Evolutionary conservation across 2,329 filamentous ascomycete genomes (phyloP).

Genomic region (Juglanconis sp.): DNA sequence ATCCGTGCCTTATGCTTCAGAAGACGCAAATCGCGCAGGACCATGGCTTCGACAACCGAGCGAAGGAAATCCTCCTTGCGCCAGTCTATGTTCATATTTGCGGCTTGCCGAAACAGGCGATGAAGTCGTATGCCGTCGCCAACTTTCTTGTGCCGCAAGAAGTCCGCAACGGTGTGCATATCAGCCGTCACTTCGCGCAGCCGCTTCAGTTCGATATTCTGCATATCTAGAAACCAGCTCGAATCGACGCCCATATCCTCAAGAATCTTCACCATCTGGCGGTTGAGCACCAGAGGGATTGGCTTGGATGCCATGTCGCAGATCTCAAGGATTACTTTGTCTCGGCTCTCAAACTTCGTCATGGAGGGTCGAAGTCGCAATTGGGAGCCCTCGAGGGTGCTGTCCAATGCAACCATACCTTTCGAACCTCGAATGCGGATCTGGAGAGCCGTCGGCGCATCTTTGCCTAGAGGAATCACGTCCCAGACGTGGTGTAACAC

Average conservation of each 20-base stretch:
- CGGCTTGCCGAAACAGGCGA: conserved; percentile 58
- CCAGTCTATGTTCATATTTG: conserved; percentile 60
- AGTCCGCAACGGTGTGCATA: conserved; percentile 60
- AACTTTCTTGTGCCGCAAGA: conserved; percentile 61
- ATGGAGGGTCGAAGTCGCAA: conserved; percentile 70
- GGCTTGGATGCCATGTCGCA: conserved; percentile 67
- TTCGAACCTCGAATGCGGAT: conserved; percentile 73
- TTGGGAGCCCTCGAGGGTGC: conserved; percentile 51
- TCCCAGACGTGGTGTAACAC: conserved; percentile 61
- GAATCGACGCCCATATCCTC: conserved; percentile 68
- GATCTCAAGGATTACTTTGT: conserved; percentile 61
- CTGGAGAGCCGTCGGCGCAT: conserved; percentile 65
- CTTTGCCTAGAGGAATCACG: conserved; percentile 43
- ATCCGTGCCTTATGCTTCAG: conserved; percentile 80
- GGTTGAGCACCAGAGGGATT: conserved; percentile 69
- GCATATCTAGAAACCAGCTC: conserved; percentile 61
- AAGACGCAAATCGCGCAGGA: conserved; percentile 68
- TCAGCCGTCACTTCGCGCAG: conserved; percentile 58
- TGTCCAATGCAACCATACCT: conserved; percentile 73
- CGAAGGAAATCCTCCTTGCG: conserved; percentile 66
- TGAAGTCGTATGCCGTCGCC: conserved; percentile 59
- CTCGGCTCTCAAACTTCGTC: conserved; percentile 68
- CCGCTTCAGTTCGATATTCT: conserved; percentile 57
- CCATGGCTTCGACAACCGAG: conserved; percentile 65
- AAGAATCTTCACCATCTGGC: conserved; percentile 79